Conservation (phyloP, 2,329 filamentous ascomycete genomes). For the Pseudogymnoascus pannorum region DNA sequence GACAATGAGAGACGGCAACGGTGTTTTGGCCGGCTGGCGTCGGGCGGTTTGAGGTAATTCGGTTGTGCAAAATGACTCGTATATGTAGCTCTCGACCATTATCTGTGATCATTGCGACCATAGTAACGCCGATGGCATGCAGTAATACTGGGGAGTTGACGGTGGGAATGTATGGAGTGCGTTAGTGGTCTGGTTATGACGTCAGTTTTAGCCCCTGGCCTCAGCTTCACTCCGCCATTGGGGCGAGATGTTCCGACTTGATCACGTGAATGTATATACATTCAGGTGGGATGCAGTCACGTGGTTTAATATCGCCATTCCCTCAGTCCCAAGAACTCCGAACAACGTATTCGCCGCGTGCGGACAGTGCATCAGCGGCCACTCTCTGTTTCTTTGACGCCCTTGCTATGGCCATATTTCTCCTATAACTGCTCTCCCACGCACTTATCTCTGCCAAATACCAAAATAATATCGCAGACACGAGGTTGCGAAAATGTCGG, state of each 20-base stretch:
- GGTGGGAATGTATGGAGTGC: neutral
- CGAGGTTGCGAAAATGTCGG: neutral
- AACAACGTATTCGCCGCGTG: too few species aligned
- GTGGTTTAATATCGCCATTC: too few species aligned
- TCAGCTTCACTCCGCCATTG: neutral
- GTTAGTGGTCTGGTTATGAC: neutral
- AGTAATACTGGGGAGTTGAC: neutral
- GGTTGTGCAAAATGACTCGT: neutral
- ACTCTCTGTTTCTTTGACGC: too few species aligned
- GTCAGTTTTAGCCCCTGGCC: neutral
- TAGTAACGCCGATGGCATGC: neutral
- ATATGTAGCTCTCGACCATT: neutral
- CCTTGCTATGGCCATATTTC: too few species aligned
- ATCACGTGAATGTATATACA: neutral
- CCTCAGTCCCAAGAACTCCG: too few species aligned
- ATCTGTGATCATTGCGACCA: neutral
- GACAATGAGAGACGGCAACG: neutral
- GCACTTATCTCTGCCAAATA: too few species aligned
- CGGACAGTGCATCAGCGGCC: too few species aligned
- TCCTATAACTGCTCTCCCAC: too few species aligned
- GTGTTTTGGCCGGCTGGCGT: neutral
- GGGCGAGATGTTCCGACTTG: neutral
- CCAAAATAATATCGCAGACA: too few species aligned
- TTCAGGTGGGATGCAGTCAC: too few species aligned
- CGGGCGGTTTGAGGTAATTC: neutral